phyloP scores from a whole-genome alignment of 2,329 filamentous ascomycete species.

The Pestalotiopsis sp. region DNA sequence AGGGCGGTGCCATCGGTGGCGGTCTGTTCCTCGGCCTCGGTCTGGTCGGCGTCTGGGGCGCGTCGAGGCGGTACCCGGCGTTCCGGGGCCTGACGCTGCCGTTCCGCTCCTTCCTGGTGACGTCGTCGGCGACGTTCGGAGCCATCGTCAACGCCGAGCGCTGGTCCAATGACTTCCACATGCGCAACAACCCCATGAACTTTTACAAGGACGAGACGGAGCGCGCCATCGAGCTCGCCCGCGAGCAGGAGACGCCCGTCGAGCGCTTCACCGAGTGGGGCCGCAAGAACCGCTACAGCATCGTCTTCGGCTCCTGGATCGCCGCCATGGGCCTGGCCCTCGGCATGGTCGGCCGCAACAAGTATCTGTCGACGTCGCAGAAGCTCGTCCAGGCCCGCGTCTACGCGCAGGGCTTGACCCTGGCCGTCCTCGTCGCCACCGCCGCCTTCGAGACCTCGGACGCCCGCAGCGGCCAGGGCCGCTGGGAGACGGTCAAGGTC shows the following conservation, averaged over 20 bases:
- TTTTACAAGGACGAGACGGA: slow-evolving; percentile 67
- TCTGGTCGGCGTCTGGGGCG: slow-evolving; percentile 66
- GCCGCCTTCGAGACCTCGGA: slow-evolving; percentile 83
- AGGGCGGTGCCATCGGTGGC: slow-evolving; percentile 78
- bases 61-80: slow-evolving; percentile 71
- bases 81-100: slow-evolving; percentile 84
- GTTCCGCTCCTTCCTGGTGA: slow-evolving; percentile 88
- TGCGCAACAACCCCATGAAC: slow-evolving; percentile 66
- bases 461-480: slow-evolving; percentile 72
- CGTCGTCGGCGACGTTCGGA: slow-evolving; percentile 79
- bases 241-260: slow-evolving; percentile 56
- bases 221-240: slow-evolving; percentile 56
- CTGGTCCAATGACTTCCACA: slow-evolving; percentile 65
- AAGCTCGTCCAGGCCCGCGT: slow-evolving; percentile 95
- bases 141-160: slow-evolving; percentile 90
- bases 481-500: slow-evolving; percentile 85
- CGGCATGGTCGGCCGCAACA: slow-evolving; percentile 76
- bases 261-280: slow-evolving; percentile 74
- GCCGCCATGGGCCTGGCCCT: slow-evolving; percentile 78
- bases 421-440: slow-evolving; percentile 80
- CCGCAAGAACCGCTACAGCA: slow-evolving; percentile 79
- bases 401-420: slow-evolving; percentile 87
- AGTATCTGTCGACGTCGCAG: slow-evolving; percentile 73
- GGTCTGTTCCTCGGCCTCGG: slow-evolving; percentile 69
- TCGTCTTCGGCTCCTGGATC: slow-evolving; percentile 82